phyloP scores from a whole-genome alignment of 495 filamentous ascomycete species.

The Corynascus novoguineensis region DNA sequence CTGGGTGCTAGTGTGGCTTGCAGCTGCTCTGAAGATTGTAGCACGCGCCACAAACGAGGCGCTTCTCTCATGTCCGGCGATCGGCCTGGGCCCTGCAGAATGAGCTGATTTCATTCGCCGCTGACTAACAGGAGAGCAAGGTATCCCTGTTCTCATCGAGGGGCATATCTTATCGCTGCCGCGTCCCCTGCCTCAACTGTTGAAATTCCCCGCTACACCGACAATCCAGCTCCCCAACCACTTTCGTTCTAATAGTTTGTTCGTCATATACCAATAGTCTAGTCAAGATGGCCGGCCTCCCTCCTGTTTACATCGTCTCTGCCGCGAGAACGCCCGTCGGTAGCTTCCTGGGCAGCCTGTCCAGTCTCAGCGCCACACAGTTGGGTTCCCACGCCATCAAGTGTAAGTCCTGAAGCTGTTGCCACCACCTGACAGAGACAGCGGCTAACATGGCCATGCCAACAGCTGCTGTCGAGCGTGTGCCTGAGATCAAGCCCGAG shows the following conservation, averaged over 20 bases:
- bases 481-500: slow-evolving; percentile 74
- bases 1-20: not conserved
- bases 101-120: not conserved
- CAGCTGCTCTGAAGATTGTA: not conserved
- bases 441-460: slow-evolving; percentile 16
- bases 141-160: not conserved
- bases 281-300: slow-evolving; percentile 42
- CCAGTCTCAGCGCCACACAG: slow-evolving; percentile 77
- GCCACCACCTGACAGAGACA: slow-evolving; percentile 14
- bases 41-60: slow-evolving; percentile 2
- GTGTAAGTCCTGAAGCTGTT: slow-evolving; percentile 44
- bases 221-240: slow-evolving; percentile 13
- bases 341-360: slow-evolving; percentile 84
- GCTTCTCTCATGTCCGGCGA: not conserved
- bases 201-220: slow-evolving; percentile 13
- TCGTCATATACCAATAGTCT: not conserved
- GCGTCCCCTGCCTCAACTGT: slow-evolving; percentile 1
- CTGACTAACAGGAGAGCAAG: not conserved
- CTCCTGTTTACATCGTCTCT: slow-evolving; percentile 93
- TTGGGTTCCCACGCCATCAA: slow-evolving; percentile 90
- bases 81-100: slow-evolving; percentile 9
- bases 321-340: slow-evolving; percentile 85
- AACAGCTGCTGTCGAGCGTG: slow-evolving; percentile 76
- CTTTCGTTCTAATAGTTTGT: slow-evolving; percentile 7
- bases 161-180: slow-evolving; percentile 12